Percentiles rank a stretch among this genome's conserved stretches.
phyloP scores from a whole-genome alignment of 108 stramenopile species.

The Parietichytrium sp. region DNA sequence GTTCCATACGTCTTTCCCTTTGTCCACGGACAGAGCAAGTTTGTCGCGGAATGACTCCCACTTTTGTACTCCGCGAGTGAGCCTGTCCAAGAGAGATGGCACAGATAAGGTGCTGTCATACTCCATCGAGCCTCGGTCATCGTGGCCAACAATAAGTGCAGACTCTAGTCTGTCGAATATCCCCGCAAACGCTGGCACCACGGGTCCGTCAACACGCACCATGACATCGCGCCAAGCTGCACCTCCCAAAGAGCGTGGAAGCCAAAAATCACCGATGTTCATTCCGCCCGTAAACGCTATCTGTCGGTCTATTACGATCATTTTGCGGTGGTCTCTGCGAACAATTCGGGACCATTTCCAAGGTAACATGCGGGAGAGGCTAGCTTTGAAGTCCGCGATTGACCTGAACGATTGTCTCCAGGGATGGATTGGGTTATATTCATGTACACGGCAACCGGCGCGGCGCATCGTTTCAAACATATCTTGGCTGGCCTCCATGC shows the following conservation, averaged over 20 bases:
- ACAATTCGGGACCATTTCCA: background rate
- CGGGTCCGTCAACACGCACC: constrained; percentile 18
- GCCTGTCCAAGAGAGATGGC: background rate
- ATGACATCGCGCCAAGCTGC: constrained; percentile 36
- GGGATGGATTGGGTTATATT: constrained; percentile 19
- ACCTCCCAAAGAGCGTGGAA: background rate
- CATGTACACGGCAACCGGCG: background rate
- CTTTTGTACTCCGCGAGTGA: background rate
- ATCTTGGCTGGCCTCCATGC: background rate
- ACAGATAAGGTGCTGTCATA: background rate
- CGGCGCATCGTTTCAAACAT: constrained; percentile 1
- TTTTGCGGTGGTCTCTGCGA: constrained; percentile 23
- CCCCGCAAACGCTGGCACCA: constrained; percentile 19
- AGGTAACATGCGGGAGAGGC: too few relatives aligned
- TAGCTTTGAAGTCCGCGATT: too few relatives aligned
- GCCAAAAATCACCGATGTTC: constrained; percentile 35
- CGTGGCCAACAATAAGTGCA: background rate
- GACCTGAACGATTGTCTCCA: background rate
- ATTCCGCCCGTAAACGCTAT: constrained; percentile 23
- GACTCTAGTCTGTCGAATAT: background rate
- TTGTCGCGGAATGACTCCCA: background rate
- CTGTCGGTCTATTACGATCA: background rate
- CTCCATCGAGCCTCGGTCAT: constrained; percentile 20
- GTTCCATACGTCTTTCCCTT: background rate
- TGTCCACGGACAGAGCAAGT: constrained; percentile 25